phyloP scores from a whole-genome alignment of 2,329 filamentous ascomycete genomes.

The Xylaria sp. region DNA sequence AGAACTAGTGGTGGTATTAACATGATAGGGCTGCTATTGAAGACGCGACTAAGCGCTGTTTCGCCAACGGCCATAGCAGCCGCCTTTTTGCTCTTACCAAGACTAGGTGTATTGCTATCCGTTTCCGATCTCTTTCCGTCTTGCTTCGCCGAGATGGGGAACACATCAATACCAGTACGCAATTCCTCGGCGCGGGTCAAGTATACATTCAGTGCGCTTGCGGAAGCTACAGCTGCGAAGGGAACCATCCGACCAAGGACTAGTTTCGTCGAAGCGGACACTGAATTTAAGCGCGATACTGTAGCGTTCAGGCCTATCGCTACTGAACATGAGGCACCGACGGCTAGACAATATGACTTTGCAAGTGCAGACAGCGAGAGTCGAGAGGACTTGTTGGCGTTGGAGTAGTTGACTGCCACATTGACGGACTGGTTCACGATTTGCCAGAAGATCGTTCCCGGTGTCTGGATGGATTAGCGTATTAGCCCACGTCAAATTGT shows the following conservation, averaged over 20 bases:
- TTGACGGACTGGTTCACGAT: conserved; percentile 96
- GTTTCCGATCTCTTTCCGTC: conserved; percentile 58
- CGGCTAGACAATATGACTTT: conserved; percentile 89
- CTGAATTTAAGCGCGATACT: conserved; percentile 78
- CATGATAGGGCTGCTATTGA: conserved; percentile 97
- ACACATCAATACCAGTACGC: conserved; percentile 87
- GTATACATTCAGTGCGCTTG: conserved; percentile 91
- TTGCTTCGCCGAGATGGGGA: conserved; percentile 76
- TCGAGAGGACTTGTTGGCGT: conserved; percentile 95
- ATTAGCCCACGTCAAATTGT: conserved; percentile 5
- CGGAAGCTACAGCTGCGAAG: conserved; percentile 91
- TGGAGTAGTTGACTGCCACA: conserved; percentile 95
- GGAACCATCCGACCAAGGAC: conserved; percentile 87
- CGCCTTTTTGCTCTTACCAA: conserved; percentile 88
- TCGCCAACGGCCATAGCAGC: conserved; percentile 89
- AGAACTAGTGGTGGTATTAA: conserved; percentile 89
- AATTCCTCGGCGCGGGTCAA: conserved; percentile 98
- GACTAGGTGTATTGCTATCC: conserved; percentile 67
- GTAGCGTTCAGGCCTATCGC: conserved; percentile 88
- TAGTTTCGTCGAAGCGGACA: conserved; percentile 75
- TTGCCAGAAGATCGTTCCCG: conserved; percentile 91
- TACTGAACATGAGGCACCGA: conserved; percentile 90
- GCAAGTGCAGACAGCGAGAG: conserved; percentile 79
- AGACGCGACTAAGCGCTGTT: conserved; percentile 86
- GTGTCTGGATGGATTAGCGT: conserved; percentile 56